phyloP scores from a whole-genome alignment of 2,329 filamentous ascomycete species.

The Hymenoscyphus repandus region DNA sequence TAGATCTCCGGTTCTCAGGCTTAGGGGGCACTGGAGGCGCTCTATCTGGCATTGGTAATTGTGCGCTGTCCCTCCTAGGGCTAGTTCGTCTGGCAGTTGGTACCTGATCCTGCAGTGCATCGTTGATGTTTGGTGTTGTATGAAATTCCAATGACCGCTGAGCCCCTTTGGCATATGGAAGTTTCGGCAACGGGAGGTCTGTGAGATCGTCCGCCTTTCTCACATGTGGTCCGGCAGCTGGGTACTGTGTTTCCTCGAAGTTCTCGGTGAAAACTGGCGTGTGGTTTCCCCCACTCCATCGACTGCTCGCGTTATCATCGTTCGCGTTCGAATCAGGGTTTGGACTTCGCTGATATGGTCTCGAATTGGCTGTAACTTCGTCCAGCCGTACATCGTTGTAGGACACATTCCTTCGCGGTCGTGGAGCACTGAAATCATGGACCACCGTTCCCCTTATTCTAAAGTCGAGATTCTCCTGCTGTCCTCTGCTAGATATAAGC shows the following conservation, averaged over 20 bases:
- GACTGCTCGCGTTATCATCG: slow-evolving; percentile 19
- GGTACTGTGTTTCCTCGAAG: slow-evolving; percentile 44
- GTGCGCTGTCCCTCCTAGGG: slow-evolving; percentile 14
- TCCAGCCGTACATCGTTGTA: slow-evolving; percentile 23
- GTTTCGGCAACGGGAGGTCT: slow-evolving; percentile 28
- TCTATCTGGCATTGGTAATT: slow-evolving; percentile 19
- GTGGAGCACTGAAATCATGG: slow-evolving; percentile 61
- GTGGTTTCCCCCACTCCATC: slow-evolving; percentile 36
- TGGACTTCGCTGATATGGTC: slow-evolving; percentile 22
- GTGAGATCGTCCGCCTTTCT: slow-evolving; percentile 30
- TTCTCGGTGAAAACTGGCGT: slow-evolving; percentile 51
- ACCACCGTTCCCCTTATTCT: slow-evolving; percentile 59
- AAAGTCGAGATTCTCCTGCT: slow-evolving; percentile 49
- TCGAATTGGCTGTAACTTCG: slow-evolving; percentile 6
- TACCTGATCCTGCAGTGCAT: slow-evolving; percentile 17
- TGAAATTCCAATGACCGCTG: slow-evolving; percentile 18
- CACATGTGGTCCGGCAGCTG: slow-evolving; percentile 31
- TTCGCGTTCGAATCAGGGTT: slow-evolving; percentile 13
- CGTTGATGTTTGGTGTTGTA: slow-evolving; percentile 15
- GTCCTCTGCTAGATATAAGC: slow-evolving; percentile 18
- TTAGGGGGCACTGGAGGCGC: slow-evolving; percentile 25
- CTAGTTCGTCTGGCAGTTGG: slow-evolving; percentile 13
- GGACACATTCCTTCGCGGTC: slow-evolving; percentile 40
- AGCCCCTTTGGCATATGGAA: slow-evolving; percentile 26
- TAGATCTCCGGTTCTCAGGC: slow-evolving; percentile 7